phyloP scores from a whole-genome alignment of 140 eudicot genomes.

The Senecio squalidus region DNA sequence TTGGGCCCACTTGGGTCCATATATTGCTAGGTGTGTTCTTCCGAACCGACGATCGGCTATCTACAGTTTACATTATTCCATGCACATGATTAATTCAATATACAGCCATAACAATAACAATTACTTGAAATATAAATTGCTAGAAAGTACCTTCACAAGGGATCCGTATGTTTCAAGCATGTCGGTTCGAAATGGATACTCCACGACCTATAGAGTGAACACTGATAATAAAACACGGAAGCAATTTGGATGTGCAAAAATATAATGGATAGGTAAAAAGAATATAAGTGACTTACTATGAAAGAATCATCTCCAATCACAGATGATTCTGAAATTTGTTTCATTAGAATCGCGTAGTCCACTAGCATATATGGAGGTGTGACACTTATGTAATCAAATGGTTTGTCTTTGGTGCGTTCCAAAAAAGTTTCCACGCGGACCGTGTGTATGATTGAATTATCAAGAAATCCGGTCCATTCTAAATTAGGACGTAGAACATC shows the following conservation, averaged over 20 bases:
- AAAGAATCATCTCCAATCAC: conserved; percentile 75
- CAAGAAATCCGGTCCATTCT: conserved; percentile 84
- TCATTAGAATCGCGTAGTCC: conserved; percentile 69
- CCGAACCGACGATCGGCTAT: conserved; percentile 80
- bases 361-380: conserved; percentile 90
- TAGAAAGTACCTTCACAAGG: conserved; percentile 58
- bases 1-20: conserved; percentile 90
- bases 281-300: conserved; percentile 39
- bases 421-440: conserved; percentile 68
- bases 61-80: conserved; percentile 32
- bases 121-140: not conserved
- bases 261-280: not conserved
- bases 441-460: conserved; percentile 66
- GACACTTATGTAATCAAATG: conserved; percentile 81
- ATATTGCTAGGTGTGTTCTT: conserved; percentile 75
- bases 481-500: conserved; percentile 70
- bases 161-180: conserved; percentile 77
- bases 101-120: not conserved
- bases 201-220: conserved; percentile 55
- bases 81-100: not conserved
- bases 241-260: not conserved
- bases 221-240: conserved; percentile 8
- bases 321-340: conserved; percentile 71
- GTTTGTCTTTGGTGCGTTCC: conserved; percentile 52
- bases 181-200: conserved; percentile 73